These are phyloP conservation scores for Mortierella sp. DNA, from an alignment of 371 early-diverging fungal genomes.

Conservation along the genomic window DNA sequence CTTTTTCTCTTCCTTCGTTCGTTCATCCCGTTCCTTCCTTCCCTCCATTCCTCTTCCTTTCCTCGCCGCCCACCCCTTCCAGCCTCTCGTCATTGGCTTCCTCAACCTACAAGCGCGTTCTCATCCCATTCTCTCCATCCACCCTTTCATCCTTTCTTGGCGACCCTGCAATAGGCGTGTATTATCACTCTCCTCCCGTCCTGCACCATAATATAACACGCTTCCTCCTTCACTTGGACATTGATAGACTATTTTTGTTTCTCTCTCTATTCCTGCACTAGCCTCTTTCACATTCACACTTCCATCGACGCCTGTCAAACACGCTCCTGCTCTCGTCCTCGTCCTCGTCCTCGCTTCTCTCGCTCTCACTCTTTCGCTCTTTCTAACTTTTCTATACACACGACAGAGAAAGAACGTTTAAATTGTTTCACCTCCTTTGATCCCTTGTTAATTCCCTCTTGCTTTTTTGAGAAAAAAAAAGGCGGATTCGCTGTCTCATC, in stretches of 20 bases:
- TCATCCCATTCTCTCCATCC: background rate
- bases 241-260: too few species aligned
- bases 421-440: conserved; percentile 3
- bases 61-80: conserved; percentile 10
- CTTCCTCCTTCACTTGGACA: conserved; percentile 2
- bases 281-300: background rate
- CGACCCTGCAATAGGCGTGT: background rate
- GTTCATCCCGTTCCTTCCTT: too few species aligned
- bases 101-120: background rate
- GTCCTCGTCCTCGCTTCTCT: background rate
- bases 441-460: background rate
- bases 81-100: conserved; percentile 11
- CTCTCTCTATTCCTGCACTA: too few species aligned
- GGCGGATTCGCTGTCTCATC: background rate
- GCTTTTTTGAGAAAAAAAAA: background rate
- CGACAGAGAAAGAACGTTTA: conserved; percentile 1
- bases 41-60: conserved; percentile 4
- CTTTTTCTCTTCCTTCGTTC: background rate
- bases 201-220: background rate
- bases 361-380: background rate
- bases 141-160: conserved; percentile 1
- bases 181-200: conserved; percentile 18
- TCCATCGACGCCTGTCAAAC: background rate
- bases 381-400: background rate
- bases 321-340: background rate